Base-by-base conservation (phyloP, 192 early-diverging fungal species). In the Coemansia sp. region DNA sequence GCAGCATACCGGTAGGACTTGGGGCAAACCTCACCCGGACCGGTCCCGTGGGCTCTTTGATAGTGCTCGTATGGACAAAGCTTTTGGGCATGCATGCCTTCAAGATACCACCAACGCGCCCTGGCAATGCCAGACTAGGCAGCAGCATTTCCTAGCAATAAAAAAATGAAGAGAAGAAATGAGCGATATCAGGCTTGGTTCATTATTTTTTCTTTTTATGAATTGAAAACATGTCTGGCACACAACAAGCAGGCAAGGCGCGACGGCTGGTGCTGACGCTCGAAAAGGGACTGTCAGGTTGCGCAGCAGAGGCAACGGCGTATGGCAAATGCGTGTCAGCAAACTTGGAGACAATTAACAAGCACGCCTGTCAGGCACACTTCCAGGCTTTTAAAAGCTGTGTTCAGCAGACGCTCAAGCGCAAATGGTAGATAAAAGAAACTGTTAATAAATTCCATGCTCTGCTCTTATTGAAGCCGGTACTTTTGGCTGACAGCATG, bases 21-120 rank as follows among this genome's bases (percentile, higher is more conserved):
- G 94, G 94, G 14, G 94, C 94, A 63, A 97, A 97, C 16, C 94
- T 83, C 15, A 93, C 92, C 20, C 92, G 78, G 16, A 82, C 86
- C 7, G 82, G 71, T 5, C 55, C 73, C 1, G 71, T 59, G n/a
- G 71, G 64, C 60, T 71, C 65, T 11, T 53, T n/a, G 9, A 32
- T 40, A 4, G 53, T 30, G 26, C n/a, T 10, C 37, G 11, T 46
- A 3, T 26, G 23, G 23, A 26, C 23, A 26, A 26, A 26, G 4
- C 23, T 1, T 26, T 4, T 4, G 23, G 4, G 23, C 23, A 1
- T 26, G 23, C 23, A 26, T 26, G 4, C 23, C 4, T 26, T 26
- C 23, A 26, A 26, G 4, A 26, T 26, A 26, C 23, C 4, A 4
- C 23, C 4, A 4, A 4, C 4, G 4, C 4, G 23, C 23, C 23